Evolutionary conservation across 352 stramenopile genomes (phyloP), one percentile per base, ranked within the genome.

Genomic region (Globisporangium solare): DNA sequence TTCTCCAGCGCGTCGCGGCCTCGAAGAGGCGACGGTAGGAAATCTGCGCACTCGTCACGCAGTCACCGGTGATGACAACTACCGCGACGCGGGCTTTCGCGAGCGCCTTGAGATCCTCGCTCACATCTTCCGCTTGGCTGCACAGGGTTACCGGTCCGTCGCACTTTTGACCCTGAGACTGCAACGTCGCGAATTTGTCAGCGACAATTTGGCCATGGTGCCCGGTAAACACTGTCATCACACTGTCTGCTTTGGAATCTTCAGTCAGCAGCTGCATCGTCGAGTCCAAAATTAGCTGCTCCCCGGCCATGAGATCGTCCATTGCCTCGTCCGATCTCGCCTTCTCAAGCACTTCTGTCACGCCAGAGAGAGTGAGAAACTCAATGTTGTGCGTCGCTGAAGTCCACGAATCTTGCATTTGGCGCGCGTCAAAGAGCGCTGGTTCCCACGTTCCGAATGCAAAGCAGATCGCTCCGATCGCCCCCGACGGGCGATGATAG

Each of bases 11-110:
- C 5, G 74, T 40, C 0, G 71, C 68, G 4, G 60, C 54, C 17
- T 86, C 75, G 40, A 86, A 73, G 2, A 79, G 58, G 7, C 50
- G 55, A 5, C 62, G 70, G 20, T 68, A 84, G 3, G 41, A 14
- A 11, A 3, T 41, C 1, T 35, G 27, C 27, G 54, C 24, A 42
- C 50, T 31, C 3, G 27, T 22, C 12, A 64, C 60, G 12, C 63
- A 76, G 14, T 54, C 54, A 17, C 65, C 54, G 0, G 73, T 79
- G 61, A 83, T 83, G 49, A 86, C 61, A 21, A 83, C 67, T 6
- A 60, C 47, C 4, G 71, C 63, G 10, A 71, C 68, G 24, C 45
- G 54, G 3, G 68, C 66, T 13, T 49, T n/a, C 20, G 50, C 50
- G 6, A 79, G 58, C 21, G 48, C 51, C 14, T 21, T 40, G 8